Base-by-base conservation (phyloP, 192 early-diverging fungal species). In the Paraglomus brasilianum region DNA sequence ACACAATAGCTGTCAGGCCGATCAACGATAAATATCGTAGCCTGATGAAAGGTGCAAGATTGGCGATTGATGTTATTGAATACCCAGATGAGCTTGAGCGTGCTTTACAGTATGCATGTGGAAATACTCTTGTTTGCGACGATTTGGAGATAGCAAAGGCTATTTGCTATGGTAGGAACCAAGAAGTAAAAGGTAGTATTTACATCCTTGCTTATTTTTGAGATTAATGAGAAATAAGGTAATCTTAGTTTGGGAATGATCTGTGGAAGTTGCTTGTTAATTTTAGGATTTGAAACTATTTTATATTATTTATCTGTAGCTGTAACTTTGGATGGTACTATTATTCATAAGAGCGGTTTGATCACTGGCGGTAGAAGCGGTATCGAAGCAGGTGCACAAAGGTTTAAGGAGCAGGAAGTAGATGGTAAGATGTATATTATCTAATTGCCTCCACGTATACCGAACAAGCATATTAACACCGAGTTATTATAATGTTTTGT, bases 261-360 rank as follows among this genome's bases (percentile, higher is more conserved):
- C 8, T 19, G 24, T 62, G 39, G 19, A 42, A 10, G 6, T 42
- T 5, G 5, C 6, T 39, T 30, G 8, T n/a, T n/a, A n/a, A 24
- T 38, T 44, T 19, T 15, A 6, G 7, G 3, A 11, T 52, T 22
- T 40, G 1, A 42, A 21, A 59, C 24, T 13, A 11, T 24, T 40
- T 14, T 17, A 15, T 6, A 14, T 2, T 39, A 6, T 57, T 52
- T 61, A 41, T 57, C 10, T 55, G 41, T 67, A 85, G 88, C 91
- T 45, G 95, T 98, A 5, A 88, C 92, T 1, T 80, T 98, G 72
- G 96, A 98, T 72, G 96, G 96, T 38, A 91, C 89, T 1, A 84
- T 98, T 21, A 93, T 99, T 72, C 96, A 98, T 78, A 95, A 93
- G 70, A 95, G 87, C 57, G 98, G 98, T 38, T 79, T 97, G 73